Evolutionary conservation across 306 rosid genomes (phyloP), one percentile per base, ranked within the genome.

Genomic region (Quercus parvula): DNA sequence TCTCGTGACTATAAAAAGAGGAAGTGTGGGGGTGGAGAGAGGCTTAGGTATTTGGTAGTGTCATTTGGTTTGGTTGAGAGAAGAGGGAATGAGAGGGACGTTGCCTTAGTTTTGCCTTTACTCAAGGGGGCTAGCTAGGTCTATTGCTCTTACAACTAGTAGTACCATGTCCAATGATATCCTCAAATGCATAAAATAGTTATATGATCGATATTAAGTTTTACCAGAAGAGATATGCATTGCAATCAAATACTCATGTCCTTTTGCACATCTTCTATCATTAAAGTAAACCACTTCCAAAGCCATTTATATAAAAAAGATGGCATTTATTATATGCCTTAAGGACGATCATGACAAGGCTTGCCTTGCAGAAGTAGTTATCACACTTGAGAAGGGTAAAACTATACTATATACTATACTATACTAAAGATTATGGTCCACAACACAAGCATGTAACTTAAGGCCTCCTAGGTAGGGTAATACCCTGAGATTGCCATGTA

Each of bases 1-100:
- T 89, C 98, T 95, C 98, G 96, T 93, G 98, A 95, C 96, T 88
- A 81, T 86, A 85, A 86, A 91, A 90, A 83, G 75, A 79, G 57
- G 84, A 11, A 19, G 78, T 24, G 62, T 33, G 79, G n/a, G 59
- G 61, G 72, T 2, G 56, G 67, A 49, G 81, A 56, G 71, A 49
- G 7, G 70, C 79, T 86, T 84, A 75, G 85, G 56, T 85, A 46
- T 77, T 79, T 75, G 76, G 56, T 69, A 75, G 81, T 71, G 62
- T 86, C 71, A 64, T 83, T 84, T 84, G 68, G 94, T 88, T 90
- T 74, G 81, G 87, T 85, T 91, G 76, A 79, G 76, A 86, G 41
- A 66, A 77, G 77, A 73, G 67, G 62, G 71, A 28, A 69, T 63
- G 83, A 80, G 74, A 84, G 73, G 78, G 79, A 82, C 76, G 35